Percentiles rank a stretch among this genome's conserved stretches.
Conservation (phyloP, 805 yeast genomes). For the Barnettozyma sucrosica region DNA sequence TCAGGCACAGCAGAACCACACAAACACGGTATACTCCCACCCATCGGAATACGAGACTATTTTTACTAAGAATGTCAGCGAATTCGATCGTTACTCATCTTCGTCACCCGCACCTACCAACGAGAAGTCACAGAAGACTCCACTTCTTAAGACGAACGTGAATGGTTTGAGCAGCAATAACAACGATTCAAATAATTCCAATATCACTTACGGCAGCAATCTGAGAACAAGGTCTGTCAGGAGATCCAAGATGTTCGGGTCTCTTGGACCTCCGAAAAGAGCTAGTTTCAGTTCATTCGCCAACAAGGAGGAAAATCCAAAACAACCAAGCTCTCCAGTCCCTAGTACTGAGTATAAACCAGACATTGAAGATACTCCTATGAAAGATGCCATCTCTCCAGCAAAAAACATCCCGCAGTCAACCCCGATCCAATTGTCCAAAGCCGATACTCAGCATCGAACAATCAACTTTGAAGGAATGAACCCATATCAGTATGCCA, state of each 20-base stretch:
- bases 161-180: slow-evolving; percentile 9
- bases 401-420: not conserved
- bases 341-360: not conserved
- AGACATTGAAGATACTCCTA: slow-evolving; percentile 20
- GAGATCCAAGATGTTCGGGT: slow-evolving; percentile 24
- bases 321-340: not conserved
- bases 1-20: slow-evolving; percentile 4
- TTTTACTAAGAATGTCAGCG: slow-evolving; percentile 17
- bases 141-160: slow-evolving; percentile 12
- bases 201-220: slow-evolving; percentile 12
- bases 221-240: slow-evolving; percentile 25
- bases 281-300: slow-evolving; percentile 14
- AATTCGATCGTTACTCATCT: slow-evolving; percentile 13
- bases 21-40: slow-evolving; percentile 15
- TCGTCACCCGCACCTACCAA: slow-evolving; percentile 10
- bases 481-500: slow-evolving; percentile 36
- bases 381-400: slow-evolving; percentile 13
- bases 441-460: not conserved
- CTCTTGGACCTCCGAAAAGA: slow-evolving; percentile 34
- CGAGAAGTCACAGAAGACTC: slow-evolving; percentile 16
- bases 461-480: slow-evolving; percentile 30
- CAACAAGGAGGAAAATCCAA: not conserved
- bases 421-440: not conserved
- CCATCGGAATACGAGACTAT: slow-evolving; percentile 22
- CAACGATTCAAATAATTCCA: slow-evolving; percentile 9